phyloP scores from a whole-genome alignment of 169 alveolate genomes.

The Cryptosporidium viatorum region DNA sequence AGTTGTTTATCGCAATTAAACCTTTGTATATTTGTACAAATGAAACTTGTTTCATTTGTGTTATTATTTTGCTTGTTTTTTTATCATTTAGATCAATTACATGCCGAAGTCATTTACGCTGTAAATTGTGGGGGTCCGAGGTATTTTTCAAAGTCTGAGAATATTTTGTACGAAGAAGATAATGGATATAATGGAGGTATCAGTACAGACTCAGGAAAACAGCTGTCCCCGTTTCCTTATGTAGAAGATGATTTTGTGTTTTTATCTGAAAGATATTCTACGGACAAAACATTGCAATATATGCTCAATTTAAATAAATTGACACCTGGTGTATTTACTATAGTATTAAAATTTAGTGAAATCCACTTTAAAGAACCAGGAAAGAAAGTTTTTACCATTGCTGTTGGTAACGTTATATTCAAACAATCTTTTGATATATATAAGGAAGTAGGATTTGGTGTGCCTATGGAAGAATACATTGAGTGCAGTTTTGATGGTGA shows the following conservation, averaged over 20 bases:
- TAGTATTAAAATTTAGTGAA: conserved; percentile 68
- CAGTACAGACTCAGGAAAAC: conserved; percentile 42
- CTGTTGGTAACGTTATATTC: conserved; percentile 56
- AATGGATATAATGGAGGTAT: conserved; percentile 70
- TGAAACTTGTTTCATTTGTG: neutral
- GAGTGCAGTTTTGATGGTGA: conserved; percentile 52
- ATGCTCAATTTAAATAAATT: conserved; percentile 32
- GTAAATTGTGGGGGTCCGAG: conserved; percentile 73
- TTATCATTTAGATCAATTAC: neutral
- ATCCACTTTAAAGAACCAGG: conserved; percentile 45
- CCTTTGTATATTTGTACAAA: neutral
- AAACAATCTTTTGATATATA: conserved; percentile 49
- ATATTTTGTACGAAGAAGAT: conserved; percentile 38
- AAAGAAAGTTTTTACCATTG: conserved; percentile 38
- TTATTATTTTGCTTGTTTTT: neutral
- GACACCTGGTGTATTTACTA: conserved; percentile 54
- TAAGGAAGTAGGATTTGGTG: conserved; percentile 63
- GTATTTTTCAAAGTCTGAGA: conserved; percentile 36
- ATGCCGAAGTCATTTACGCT: conserved; percentile 52
- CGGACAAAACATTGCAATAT: conserved; percentile 51
- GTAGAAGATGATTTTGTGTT: conserved; percentile 59
- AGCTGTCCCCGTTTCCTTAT: conserved; percentile 63
- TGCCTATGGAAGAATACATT: conserved; percentile 63
- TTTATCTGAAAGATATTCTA: conserved; percentile 48
- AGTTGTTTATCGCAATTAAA: neutral